Base-by-base conservation (phyloP, 306 rosid species). In the Castanopsis chinensis region DNA sequence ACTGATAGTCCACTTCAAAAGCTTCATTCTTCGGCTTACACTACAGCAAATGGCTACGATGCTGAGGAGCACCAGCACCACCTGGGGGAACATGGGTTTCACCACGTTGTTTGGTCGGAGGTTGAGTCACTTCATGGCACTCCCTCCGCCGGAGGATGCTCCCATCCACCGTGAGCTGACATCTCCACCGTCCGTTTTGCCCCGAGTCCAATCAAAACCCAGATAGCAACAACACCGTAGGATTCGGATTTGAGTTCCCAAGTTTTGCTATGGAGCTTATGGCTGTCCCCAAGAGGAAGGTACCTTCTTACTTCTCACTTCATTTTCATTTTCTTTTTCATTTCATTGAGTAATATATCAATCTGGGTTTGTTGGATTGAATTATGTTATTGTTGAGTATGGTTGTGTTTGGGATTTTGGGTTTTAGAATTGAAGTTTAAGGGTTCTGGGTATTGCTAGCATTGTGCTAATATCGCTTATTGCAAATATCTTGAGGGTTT, bases 241-340 rank as follows among this genome's bases (percentile, higher is more conserved):
- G 6, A 53, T 2, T 64, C 33, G 83, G 79, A 4, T 81, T 83
- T 63, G 86, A 79, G 28, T 81, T 86, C 79, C 83, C 81, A 3
- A 83, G 65, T 56, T 76, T 81, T 75, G 20, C 70, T 30, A 82
- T 88, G 88, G 88, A 88, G 81, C 91, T 86, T 60, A 86, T 88
- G 91, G 91, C 91, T 73, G 91, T 88, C 56, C 91, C 91, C 43
- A 81, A 85, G 86, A 81, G 75, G 61, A 86, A 88, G 88, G 89
- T 85, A 45, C 21, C 25, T 18, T 19, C 51, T 67, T 1, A 37
- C 45, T 37, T 37, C 45, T 37, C 45, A 67, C 72, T 19, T 0
- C 27, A 33, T n/a, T 35, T 67, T 33, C 51, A 33, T 33, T 13
- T n/a, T 37, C 45, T 37, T 37, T 37, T 37, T 37, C 45, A 37